A percentile compares a stretch with the other conserved stretches of the same genome.
These are phyloP conservation scores for Cornus suecica DNA, from an alignment of 148 eudicot species.

Conservation along the genomic window DNA sequence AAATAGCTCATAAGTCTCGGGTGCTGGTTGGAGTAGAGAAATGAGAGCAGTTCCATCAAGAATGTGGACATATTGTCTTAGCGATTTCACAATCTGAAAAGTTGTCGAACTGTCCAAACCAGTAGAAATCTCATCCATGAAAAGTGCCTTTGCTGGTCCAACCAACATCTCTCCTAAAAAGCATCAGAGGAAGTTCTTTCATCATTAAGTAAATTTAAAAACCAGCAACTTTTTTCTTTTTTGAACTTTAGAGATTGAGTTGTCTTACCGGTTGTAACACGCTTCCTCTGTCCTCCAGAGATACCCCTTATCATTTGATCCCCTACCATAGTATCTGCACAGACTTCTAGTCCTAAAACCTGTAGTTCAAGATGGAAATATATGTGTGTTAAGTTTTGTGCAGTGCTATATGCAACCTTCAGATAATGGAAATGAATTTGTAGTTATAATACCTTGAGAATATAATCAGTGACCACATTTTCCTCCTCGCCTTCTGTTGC, in stretches of 20 bases:
- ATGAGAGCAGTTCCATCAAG: slow-evolving; percentile 70
- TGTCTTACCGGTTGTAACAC: slow-evolving; percentile 67
- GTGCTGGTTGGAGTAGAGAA: slow-evolving; percentile 83
- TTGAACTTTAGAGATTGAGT: not conserved
- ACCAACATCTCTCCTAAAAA: slow-evolving; percentile 79
- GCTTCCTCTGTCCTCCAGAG: slow-evolving; percentile 80
- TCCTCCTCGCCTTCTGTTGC: slow-evolving; percentile 60
- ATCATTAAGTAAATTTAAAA: not conserved
- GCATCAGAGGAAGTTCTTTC: not conserved
- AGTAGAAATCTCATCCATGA: slow-evolving; percentile 92
- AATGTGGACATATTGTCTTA: slow-evolving; percentile 66
- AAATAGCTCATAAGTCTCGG: slow-evolving; percentile 77
- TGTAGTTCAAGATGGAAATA: slow-evolving; percentile 13
- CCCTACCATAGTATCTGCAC: slow-evolving; percentile 83
- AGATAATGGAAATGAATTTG: too few species aligned
- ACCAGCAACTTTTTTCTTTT: not conserved
- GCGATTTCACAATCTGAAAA: slow-evolving; percentile 65
- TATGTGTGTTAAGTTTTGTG: not conserved
- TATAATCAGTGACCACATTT: slow-evolving; percentile 61
- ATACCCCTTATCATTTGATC: slow-evolving; percentile 69
- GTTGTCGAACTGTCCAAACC: slow-evolving; percentile 90
- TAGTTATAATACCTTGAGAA: slow-evolving; percentile 45
- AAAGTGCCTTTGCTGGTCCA: slow-evolving; percentile 65
- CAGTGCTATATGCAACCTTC: not conserved
- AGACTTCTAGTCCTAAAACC: slow-evolving; percentile 69